Conservation (phyloP, 192 early-diverging fungal species). For the Neocallimastix lanati region DNA sequence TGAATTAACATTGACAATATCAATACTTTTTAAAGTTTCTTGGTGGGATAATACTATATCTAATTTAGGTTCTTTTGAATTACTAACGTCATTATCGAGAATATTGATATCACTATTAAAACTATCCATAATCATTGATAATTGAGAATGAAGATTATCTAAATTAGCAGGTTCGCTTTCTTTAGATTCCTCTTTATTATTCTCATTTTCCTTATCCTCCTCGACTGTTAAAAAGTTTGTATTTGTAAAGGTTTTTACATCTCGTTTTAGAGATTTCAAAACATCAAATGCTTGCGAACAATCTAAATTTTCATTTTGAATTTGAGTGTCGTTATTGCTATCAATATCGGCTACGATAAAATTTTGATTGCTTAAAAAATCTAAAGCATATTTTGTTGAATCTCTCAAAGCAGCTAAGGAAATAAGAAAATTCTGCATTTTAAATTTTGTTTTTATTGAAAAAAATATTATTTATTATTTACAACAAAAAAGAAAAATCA, state of each 20-base stretch:
- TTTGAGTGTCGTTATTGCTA: neutral
- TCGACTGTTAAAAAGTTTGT: neutral
- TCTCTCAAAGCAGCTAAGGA: neutral
- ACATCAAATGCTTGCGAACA: neutral
- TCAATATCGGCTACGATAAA: neutral
- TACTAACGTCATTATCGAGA: neutral
- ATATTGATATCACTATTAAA: neutral
- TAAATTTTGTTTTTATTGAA: no score
- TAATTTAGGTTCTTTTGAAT: neutral
- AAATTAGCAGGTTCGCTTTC: neutral
- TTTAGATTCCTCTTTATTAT: neutral
- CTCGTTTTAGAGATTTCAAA: neutral
- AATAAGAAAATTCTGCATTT: neutral
- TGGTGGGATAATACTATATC: neutral
- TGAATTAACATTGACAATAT: neutral
- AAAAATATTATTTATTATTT: no score
- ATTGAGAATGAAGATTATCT: neutral
- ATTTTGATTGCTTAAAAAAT: neutral
- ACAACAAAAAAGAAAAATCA: no score
- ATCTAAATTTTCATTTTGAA: neutral
- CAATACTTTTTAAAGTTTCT: neutral
- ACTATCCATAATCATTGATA: neutral
- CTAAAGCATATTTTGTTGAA: neutral
- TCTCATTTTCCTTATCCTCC: neutral
- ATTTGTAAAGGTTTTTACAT: neutral